Conservation (phyloP, 495 filamentous ascomycete genomes). For the Poronia punctata region DNA sequence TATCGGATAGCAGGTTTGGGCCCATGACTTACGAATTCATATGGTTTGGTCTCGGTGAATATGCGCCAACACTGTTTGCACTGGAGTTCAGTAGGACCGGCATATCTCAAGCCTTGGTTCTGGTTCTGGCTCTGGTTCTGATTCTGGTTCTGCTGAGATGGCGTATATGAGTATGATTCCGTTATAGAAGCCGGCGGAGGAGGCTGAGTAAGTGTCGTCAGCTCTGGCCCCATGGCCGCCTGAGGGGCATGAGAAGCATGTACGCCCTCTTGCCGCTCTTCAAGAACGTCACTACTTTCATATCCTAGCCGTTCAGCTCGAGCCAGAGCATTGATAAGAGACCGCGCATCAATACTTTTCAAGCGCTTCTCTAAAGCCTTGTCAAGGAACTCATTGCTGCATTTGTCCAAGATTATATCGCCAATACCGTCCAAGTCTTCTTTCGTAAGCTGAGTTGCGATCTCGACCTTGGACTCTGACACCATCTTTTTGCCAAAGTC, state of each 20-base stretch:
- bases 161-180: too few relatives aligned
- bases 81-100: slow-evolving; percentile 17
- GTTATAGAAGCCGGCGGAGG: too few relatives aligned
- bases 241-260: slow-evolving; percentile 14
- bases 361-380: slow-evolving; percentile 37
- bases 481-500: slow-evolving; percentile 43
- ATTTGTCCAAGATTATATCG: slow-evolving; percentile 32
- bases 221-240: slow-evolving; percentile 3
- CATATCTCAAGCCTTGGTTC: too few relatives aligned
- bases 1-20: too few relatives aligned
- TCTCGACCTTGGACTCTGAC: slow-evolving; percentile 29
- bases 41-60: slow-evolving; percentile 24
- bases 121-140: too few relatives aligned
- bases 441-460: slow-evolving; percentile 29
- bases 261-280: slow-evolving; percentile 22
- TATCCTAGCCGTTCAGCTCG: slow-evolving; percentile 45
- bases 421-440: slow-evolving; percentile 34
- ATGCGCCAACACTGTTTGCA: slow-evolving; percentile 35
- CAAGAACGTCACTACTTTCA: slow-evolving; percentile 33
- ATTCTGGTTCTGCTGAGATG: too few relatives aligned
- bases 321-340: slow-evolving; percentile 43
- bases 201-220: too few relatives aligned
- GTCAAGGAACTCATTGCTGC: slow-evolving; percentile 41
- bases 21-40: slow-evolving; percentile 35
- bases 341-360: slow-evolving; percentile 38